Base-by-base conservation (phyloP, 1,139 yeast genomes). In the Taphrina flavorubra region DNA sequence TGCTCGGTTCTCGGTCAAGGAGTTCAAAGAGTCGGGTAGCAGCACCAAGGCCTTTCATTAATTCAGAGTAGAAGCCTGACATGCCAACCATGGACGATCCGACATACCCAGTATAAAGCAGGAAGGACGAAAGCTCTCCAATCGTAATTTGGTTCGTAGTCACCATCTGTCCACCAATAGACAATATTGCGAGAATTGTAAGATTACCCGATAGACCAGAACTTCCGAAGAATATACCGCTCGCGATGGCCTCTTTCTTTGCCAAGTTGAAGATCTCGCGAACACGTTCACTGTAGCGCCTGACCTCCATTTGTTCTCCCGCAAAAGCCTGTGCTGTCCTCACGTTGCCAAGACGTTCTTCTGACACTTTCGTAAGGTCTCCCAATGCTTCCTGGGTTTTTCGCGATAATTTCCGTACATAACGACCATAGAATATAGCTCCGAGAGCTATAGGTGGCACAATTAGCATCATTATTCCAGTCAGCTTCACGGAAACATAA, bases 31-130 rank as follows among this genome's bases (percentile, higher is more conserved):
- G 81, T 72, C 99, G 83, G 68, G 96, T 89, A 0, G 97, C 95
- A 0, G 98, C 98, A 71, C 99, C 99, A 7, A 92, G 88, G 62
- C 97, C 98, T 79, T 92, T 94, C 96, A 94, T 92, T 70, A 92
- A 80, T 76, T 94, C 98, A 0, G 97, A 88, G 76, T 92, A 92
- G 77, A 92, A 92, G 71, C 89, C 88, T 0, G 97, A 94, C 55
- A 94, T 78, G 0, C 97, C 97, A 77, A 89, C 90, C 46, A 92
- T 90, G 0, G 97, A 90, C 67, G 88, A 83, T 3, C 97, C 97
- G 1, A 97, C 90, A 76, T 90, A 92, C 53, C 92, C 92, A 0
- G 97, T 94, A 78, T 92, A 92, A 84, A 94, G 86, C 87, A 92
- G 88, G 78, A 90, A 92, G 46, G 97, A 91, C 14, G 97, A 90